These are phyloP conservation scores for Suhomyces atakaporum DNA, from an alignment of 1,139 yeast genomes.

Conservation along the genomic window DNA sequence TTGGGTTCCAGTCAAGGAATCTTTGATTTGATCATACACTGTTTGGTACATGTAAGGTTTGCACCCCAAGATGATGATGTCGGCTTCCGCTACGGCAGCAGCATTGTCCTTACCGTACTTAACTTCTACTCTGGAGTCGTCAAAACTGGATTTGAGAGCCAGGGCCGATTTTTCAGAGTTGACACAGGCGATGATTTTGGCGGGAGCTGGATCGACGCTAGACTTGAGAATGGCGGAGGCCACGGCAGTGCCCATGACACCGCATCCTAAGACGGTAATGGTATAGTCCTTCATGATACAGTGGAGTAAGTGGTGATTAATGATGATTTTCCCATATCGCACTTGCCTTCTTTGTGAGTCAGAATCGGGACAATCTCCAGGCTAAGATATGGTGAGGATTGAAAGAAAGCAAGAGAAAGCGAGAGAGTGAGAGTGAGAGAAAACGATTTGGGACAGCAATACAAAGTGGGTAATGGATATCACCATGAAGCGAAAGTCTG, in stretches of 20 bases:
- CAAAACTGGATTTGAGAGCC: constrained; percentile 43
- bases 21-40: constrained; percentile 50
- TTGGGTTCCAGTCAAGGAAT: constrained; percentile 51
- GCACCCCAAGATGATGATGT: constrained; percentile 77
- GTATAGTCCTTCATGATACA: constrained; percentile 51
- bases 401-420: no score
- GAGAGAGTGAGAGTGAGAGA: no score
- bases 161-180: constrained; percentile 54
- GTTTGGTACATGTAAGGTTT: constrained; percentile 79
- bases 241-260: constrained; percentile 97
- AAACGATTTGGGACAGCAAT: no score
- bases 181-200: constrained; percentile 74
- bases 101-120: constrained; percentile 55
- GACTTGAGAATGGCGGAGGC: constrained; percentile 67
- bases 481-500: no score
- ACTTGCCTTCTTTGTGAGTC: neutral
- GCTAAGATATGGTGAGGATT: no score
- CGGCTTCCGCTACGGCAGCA: constrained; percentile 61
- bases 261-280: constrained; percentile 84
- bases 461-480: no score
- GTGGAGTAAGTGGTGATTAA: neutral
- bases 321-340: neutral
- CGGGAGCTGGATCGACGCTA: constrained; percentile 61
- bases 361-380: no score
- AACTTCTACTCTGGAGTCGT: constrained; percentile 45